Percentiles rank a stretch among this genome's conserved stretches.
These are phyloP conservation scores for Boletus reticulatus DNA, from an alignment of 768 basidiomycete species.

Conservation along the genomic window DNA sequence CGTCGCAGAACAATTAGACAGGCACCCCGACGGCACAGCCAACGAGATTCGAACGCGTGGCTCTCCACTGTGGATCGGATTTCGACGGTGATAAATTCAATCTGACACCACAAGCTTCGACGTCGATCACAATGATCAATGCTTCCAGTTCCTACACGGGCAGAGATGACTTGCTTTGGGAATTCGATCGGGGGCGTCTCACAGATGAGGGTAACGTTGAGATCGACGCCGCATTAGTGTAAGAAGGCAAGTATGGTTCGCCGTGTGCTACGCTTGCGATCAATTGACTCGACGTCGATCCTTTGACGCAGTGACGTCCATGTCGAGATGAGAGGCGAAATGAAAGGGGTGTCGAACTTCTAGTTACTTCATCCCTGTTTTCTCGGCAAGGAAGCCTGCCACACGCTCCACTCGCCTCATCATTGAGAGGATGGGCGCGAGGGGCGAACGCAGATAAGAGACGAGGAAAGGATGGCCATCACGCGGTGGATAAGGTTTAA, in stretches of 20 bases:
- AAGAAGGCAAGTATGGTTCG: conserved; percentile 1
- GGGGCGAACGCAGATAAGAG: neutral
- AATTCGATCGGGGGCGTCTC: conserved; percentile 11
- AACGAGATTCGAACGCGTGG: conserved; percentile 20
- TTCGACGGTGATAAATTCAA: conserved; percentile 16
- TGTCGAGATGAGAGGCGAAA: conserved; percentile 8
- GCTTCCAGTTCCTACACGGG: conserved; percentile 14
- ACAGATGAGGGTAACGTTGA: conserved; percentile 6
- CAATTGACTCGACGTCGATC: conserved; percentile 17
- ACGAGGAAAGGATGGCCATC: neutral
- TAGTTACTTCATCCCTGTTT: neutral
- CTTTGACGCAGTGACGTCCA: conserved; percentile 1
- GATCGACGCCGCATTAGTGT: conserved; percentile 10
- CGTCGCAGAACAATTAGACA: conserved; percentile 14
- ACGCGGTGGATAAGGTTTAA: conserved; percentile 23
- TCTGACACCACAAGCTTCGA: conserved; percentile 15
- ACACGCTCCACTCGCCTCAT: neutral
- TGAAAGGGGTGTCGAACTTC: conserved; percentile 1
- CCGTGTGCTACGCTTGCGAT: conserved; percentile 1
- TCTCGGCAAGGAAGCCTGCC: neutral
- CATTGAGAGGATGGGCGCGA: neutral
- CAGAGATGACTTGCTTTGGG: conserved; percentile 20
- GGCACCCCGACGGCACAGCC: conserved; percentile 22
- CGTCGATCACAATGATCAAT: conserved; percentile 23
- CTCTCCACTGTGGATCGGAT: conserved; percentile 9